Conservation (phyloP, 2,329 filamentous ascomycete genomes). For the Coniella vitis region DNA sequence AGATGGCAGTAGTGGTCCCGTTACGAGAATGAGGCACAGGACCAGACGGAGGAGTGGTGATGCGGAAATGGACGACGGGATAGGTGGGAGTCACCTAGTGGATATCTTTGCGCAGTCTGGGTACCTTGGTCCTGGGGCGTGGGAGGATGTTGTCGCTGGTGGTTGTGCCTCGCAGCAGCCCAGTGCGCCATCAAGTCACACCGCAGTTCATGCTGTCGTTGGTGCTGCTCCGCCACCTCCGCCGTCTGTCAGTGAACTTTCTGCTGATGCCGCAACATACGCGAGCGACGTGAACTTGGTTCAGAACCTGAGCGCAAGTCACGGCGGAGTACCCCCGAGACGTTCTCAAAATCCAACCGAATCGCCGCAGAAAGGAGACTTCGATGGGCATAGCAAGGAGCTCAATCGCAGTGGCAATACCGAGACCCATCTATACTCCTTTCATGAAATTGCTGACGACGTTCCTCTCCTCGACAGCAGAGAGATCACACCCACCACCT, state of each 20-base stretch:
- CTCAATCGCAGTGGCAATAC: neutral
- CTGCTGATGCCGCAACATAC: conserved; percentile 14
- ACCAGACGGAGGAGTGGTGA: neutral
- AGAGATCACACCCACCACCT: conserved; percentile 26
- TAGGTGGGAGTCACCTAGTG: neutral
- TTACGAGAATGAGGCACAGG: conserved; percentile 27
- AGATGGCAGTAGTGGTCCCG: too few relatives aligned
- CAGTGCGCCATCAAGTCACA: neutral
- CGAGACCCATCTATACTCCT: too few relatives aligned
- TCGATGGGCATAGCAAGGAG: neutral
- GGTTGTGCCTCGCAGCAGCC: neutral
- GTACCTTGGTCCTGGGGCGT: conserved; percentile 42
- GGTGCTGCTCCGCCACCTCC: conserved; percentile 18
- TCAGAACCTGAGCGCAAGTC: too few relatives aligned
- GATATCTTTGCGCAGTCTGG: conserved; percentile 42
- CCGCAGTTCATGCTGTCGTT: conserved; percentile 23
- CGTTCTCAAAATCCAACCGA: neutral
- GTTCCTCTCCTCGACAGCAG: conserved; percentile 30
- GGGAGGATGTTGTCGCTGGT: conserved; percentile 40
- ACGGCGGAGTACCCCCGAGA: too few relatives aligned
- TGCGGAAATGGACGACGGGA: conserved; percentile 17
- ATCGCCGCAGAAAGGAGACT: neutral
- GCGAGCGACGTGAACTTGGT: neutral
- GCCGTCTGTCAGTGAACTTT: conserved; percentile 19
- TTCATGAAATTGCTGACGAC: too few relatives aligned